These are phyloP conservation scores for Hortiboletus flavorubellus DNA, from an alignment of 768 basidiomycete species.

Conservation along the genomic window DNA sequence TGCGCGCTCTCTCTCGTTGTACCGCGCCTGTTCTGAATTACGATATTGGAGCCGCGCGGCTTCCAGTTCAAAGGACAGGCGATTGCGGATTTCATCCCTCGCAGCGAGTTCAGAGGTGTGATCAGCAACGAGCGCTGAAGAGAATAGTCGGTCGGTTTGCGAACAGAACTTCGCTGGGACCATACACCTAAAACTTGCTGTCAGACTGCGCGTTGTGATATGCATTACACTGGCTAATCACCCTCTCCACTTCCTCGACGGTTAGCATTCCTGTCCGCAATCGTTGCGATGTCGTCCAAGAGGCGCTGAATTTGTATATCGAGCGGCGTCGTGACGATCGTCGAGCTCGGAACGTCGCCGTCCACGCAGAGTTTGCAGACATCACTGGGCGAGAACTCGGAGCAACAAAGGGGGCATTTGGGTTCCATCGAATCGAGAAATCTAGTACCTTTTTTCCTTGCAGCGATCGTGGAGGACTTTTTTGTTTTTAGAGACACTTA, in stretches of 20 bases:
- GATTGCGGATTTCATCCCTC: not conserved
- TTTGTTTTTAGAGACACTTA: not conserved
- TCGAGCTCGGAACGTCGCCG: not conserved
- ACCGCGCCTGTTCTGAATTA: not conserved
- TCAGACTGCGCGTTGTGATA: not conserved
- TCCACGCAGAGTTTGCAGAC: conserved; percentile 5
- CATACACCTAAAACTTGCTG: not conserved
- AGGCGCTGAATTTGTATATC: not conserved
- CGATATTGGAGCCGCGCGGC: not conserved
- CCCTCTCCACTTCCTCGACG: conserved; percentile 8
- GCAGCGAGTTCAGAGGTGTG: not conserved
- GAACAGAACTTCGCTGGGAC: not conserved
- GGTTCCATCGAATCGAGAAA: conserved; percentile 7
- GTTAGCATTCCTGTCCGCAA: not conserved
- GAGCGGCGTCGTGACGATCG: not conserved
- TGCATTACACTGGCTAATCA: not conserved
- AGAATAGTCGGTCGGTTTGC: not conserved
- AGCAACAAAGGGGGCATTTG: conserved; percentile 13
- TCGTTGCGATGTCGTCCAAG: not conserved
- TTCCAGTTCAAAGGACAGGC: not conserved
- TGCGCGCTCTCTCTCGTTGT: not conserved
- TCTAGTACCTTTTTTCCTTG: not conserved
- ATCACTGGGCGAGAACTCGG: not conserved
- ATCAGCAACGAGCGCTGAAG: not conserved
- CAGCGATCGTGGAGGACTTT: not conserved